These are phyloP conservation scores for Pseudogymnoascus pannorum DNA, from an alignment of 2,329 filamentous ascomycete species.

Conservation along the genomic window DNA sequence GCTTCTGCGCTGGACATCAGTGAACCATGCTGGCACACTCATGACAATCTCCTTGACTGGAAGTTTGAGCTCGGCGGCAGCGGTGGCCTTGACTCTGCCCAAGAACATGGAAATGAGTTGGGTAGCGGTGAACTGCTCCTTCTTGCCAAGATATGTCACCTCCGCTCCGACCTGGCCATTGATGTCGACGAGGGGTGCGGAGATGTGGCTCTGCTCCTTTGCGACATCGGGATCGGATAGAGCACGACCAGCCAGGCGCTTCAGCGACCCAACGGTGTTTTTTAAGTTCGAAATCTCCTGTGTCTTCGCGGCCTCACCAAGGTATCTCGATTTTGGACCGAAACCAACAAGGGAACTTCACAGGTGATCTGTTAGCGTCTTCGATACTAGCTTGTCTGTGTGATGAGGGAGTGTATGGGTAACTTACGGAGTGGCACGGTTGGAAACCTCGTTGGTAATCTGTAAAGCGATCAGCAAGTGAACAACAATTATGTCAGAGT, in stretches of 20 bases:
- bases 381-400: background rate
- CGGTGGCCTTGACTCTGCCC: slow-evolving; percentile 86
- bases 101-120: slow-evolving; percentile 94
- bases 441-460: slow-evolving; percentile 99
- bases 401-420: background rate
- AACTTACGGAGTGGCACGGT: slow-evolving; percentile 93
- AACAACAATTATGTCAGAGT: slow-evolving; percentile 11
- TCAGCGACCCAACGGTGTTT: slow-evolving; percentile 91
- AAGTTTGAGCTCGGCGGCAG: slow-evolving; percentile 78
- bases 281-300: slow-evolving; percentile 99
- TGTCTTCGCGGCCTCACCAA: slow-evolving; percentile 94
- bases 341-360: slow-evolving; percentile 86
- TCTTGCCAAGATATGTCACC: slow-evolving; percentile 88
- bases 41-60: slow-evolving; percentile 90
- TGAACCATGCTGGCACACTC: slow-evolving; percentile 95
- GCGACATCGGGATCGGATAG: slow-evolving; percentile 87
- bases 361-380: slow-evolving; percentile 15
- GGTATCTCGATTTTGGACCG: slow-evolving; percentile 84
- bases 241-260: slow-evolving; percentile 82
- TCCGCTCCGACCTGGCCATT: slow-evolving; percentile 93
- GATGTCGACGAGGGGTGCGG: slow-evolving; percentile 78
- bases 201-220: slow-evolving; percentile 86
- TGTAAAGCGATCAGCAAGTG: slow-evolving; percentile 37
- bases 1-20: slow-evolving; percentile 81
- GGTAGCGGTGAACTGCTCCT: slow-evolving; percentile 88